Percentiles rank a stretch among this genome's conserved stretches.
Conservation (phyloP, 768 basidiomycete species). For the Pholiota microspora region DNA sequence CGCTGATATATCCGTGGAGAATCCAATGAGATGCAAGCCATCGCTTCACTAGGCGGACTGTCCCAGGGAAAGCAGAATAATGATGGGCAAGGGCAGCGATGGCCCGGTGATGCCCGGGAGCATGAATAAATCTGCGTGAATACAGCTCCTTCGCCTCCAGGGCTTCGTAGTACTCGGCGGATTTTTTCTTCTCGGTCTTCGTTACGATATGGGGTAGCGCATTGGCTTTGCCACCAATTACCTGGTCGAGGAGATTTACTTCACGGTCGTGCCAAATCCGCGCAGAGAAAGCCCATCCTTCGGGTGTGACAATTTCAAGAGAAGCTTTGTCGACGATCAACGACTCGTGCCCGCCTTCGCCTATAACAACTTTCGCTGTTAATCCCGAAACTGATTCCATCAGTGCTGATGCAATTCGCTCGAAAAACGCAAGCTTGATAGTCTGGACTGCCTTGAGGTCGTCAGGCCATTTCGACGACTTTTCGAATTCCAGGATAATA, state of each 20-base stretch:
- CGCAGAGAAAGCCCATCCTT: slow-evolving; percentile 86
- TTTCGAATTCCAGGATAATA: slow-evolving; percentile 86
- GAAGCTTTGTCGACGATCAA: slow-evolving; percentile 66
- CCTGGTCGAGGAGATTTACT: slow-evolving; percentile 69
- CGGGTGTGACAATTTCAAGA: slow-evolving; percentile 74
- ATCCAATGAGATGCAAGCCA: slow-evolving; percentile 94
- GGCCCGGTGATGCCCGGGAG: slow-evolving; percentile 83
- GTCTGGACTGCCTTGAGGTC: slow-evolving; percentile 91
- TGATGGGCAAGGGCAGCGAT: slow-evolving; percentile 78
- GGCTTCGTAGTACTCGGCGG: slow-evolving; percentile 54
- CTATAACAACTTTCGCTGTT: slow-evolving; percentile 57
- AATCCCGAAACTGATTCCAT: slow-evolving; percentile 51
- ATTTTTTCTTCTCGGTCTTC: slow-evolving; percentile 31
- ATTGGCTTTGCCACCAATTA: slow-evolving; percentile 47
- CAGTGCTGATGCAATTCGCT: slow-evolving; percentile 69
- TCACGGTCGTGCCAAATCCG: slow-evolving; percentile 90
- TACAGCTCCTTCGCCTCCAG: slow-evolving; percentile 58
- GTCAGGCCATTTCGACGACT: slow-evolving; percentile 92
- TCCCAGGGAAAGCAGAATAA: slow-evolving; percentile 76
- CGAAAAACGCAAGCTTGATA: slow-evolving; percentile 90
- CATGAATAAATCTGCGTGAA: slow-evolving; percentile 70
- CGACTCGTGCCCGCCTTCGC: slow-evolving; percentile 42
- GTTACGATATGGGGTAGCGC: slow-evolving; percentile 36
- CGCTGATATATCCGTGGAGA: slow-evolving; percentile 65
- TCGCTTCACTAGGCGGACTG: slow-evolving; percentile 85